phyloP scores from a whole-genome alignment of 495 filamentous ascomycete species.

The Aspergillus funiculosus region DNA sequence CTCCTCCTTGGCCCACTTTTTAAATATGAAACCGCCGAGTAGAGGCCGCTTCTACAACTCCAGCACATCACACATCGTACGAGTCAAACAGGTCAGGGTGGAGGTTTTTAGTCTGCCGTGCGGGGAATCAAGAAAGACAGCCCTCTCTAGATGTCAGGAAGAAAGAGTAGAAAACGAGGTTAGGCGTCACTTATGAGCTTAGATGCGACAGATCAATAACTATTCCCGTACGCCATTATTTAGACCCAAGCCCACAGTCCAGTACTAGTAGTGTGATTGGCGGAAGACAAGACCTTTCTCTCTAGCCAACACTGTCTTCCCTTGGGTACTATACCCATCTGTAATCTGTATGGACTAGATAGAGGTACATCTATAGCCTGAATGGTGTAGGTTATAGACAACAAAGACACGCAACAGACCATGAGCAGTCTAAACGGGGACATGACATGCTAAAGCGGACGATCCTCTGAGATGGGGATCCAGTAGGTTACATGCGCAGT shows the following conservation, averaged over 20 bases:
- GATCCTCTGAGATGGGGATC: constrained; percentile 13
- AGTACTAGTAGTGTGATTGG: constrained; percentile 16
- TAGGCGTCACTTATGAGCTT: constrained; percentile 7
- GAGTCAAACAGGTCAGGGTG: neutral
- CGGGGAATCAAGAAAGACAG: neutral
- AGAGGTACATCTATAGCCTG: constrained; percentile 5
- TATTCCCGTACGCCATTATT: constrained; percentile 7
- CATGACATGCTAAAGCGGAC: constrained; percentile 22
- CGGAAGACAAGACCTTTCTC: neutral
- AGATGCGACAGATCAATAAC: constrained; percentile 13
- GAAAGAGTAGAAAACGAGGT: constrained; percentile 1
- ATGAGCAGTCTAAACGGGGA: constrained; percentile 14
- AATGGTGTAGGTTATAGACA: constrained; percentile 1
- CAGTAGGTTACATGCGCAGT: constrained; percentile 13
- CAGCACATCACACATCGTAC: constrained; percentile 3
- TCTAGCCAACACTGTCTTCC: constrained; percentile 10
- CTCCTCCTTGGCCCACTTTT: no score
- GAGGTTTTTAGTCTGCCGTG: neutral
- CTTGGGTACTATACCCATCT: constrained; percentile 13
- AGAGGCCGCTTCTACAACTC: neutral
- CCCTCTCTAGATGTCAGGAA: constrained; percentile 1
- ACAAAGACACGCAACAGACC: constrained; percentile 14
- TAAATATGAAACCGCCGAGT: no score
- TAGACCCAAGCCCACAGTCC: constrained; percentile 12
- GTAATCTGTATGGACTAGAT: constrained; percentile 7